A percentile compares a stretch with the other conserved stretches of the same genome.
Evolutionary conservation across 345 rosid genomes (phyloP).

Genomic region (Xanthoceras sorbifolium): DNA sequence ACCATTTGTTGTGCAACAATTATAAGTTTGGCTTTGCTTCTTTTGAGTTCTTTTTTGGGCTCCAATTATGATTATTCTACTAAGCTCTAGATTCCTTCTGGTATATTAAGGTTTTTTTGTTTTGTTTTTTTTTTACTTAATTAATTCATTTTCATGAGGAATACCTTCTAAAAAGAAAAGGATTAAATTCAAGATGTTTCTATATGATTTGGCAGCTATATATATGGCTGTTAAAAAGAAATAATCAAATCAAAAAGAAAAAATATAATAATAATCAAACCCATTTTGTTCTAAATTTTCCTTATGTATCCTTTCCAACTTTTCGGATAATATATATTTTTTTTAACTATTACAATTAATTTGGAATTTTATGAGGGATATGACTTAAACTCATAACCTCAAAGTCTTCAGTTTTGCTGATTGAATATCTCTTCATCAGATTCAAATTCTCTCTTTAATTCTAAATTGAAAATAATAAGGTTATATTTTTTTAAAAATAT

Average conservation of each 20-base stretch:
- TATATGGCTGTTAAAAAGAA: no score
- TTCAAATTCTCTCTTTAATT: no score
- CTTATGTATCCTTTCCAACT: background rate
- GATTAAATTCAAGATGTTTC: conserved; percentile 1
- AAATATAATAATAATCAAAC: no score
- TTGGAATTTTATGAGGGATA: no score
- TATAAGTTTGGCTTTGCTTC: background rate
- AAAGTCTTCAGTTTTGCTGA: no score
- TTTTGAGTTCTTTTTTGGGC: background rate
- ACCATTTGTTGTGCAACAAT: conserved; percentile 31
- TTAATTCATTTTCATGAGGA: background rate
- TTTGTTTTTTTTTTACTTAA: no score
- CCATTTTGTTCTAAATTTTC: background rate
- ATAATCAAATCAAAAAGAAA: no score
- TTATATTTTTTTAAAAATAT: no score
- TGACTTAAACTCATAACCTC: no score
- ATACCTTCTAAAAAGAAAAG: background rate
- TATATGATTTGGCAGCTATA: background rate
- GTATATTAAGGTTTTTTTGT: background rate
- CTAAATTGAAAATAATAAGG: no score
- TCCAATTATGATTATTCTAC: conserved; percentile 20
- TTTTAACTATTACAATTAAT: no score
- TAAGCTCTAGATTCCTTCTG: conserved; percentile 13
- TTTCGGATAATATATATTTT: background rate
- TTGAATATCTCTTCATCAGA: no score